Conservation (phyloP, 2,329 filamentous ascomycete genomes). For the Claviceps purpurea region DNA sequence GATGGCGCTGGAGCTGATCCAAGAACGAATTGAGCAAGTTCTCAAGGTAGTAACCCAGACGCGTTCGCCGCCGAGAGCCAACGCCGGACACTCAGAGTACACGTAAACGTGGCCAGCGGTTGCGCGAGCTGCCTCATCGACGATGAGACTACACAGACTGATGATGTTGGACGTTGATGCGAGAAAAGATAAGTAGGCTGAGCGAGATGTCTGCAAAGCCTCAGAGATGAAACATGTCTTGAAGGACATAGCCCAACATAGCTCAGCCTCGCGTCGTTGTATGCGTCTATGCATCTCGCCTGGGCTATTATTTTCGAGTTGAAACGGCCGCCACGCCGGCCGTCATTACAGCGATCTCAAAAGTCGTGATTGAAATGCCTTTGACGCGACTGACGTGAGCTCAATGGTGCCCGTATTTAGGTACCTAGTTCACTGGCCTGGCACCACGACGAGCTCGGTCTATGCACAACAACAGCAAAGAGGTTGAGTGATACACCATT, state of each 20-base stretch:
- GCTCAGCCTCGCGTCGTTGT: slow-evolving; percentile 27
- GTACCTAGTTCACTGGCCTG: slow-evolving; percentile 15
- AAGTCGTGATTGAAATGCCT: slow-evolving; percentile 32
- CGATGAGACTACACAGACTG: slow-evolving; percentile 24
- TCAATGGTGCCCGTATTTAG: slow-evolving; percentile 29
- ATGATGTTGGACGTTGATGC: slow-evolving; percentile 24
- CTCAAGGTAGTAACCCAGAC: slow-evolving; percentile 28
- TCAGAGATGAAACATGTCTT: slow-evolving; percentile 28
- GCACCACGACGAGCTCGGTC: slow-evolving; percentile 34
- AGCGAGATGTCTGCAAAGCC: slow-evolving; percentile 32
- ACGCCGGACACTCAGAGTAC: slow-evolving; percentile 21
- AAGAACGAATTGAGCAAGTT: slow-evolving; percentile 30
- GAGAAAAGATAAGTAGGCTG: slow-evolving; percentile 23
- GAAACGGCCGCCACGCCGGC: slow-evolving; percentile 29
- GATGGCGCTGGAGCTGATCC: slow-evolving; percentile 27
- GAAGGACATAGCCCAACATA: slow-evolving; percentile 31
- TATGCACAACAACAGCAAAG: slow-evolving; percentile 32
- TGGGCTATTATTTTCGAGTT: slow-evolving; percentile 23
- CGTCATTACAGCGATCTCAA: slow-evolving; percentile 33
- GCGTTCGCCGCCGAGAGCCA: slow-evolving; percentile 24
- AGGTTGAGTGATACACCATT: slow-evolving; percentile 28
- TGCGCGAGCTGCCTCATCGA: slow-evolving; percentile 27
- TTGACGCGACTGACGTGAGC: slow-evolving; percentile 28
- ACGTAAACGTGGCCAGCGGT: slow-evolving; percentile 21
- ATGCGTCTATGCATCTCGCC: slow-evolving; percentile 24